These are phyloP conservation scores for Cytospora schulzeri DNA, from an alignment of 2,329 filamentous ascomycete genomes.

Conservation along the genomic window DNA sequence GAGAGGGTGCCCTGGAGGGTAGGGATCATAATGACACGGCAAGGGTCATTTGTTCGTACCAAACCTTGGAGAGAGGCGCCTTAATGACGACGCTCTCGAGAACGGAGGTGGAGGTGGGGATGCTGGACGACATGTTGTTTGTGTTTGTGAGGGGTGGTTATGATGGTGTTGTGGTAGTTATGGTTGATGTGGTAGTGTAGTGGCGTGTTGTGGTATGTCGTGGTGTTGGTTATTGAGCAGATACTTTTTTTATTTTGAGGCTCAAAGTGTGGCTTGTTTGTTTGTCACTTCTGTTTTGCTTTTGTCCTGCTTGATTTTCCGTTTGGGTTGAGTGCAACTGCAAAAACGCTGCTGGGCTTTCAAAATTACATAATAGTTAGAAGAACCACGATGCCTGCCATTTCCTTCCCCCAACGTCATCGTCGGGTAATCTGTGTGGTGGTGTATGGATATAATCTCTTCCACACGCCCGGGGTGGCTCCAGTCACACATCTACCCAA, in stretches of 20 bases:
- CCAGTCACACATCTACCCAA: neutral
- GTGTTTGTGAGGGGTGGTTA: neutral
- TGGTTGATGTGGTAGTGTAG: neutral
- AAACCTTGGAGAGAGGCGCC: slow-evolving; percentile 66
- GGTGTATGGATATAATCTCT: neutral
- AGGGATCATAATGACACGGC: neutral
- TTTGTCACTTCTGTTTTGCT: neutral
- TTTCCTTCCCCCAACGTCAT: neutral
- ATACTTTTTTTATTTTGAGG: neutral
- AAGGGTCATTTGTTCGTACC: slow-evolving; percentile 39
- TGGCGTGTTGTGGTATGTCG: neutral
- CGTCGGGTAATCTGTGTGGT: neutral
- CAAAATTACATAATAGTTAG: neutral
- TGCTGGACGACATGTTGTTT: slow-evolving; percentile 36
- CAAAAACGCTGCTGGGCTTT: neutral
- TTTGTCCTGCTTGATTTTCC: neutral
- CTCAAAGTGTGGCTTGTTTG: neutral
- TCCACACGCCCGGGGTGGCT: neutral
- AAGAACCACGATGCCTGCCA: neutral
- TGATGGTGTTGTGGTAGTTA: neutral
- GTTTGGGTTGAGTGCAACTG: no score
- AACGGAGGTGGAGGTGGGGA: slow-evolving; percentile 69
- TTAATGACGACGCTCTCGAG: slow-evolving; percentile 69
- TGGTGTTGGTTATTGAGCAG: neutral
- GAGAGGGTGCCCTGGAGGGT: neutral